Percentiles rank a stretch among this genome's conserved stretches.
These are phyloP conservation scores for Catharanthus roseus DNA, from an alignment of 257 asterid species.

Conservation along the genomic window DNA sequence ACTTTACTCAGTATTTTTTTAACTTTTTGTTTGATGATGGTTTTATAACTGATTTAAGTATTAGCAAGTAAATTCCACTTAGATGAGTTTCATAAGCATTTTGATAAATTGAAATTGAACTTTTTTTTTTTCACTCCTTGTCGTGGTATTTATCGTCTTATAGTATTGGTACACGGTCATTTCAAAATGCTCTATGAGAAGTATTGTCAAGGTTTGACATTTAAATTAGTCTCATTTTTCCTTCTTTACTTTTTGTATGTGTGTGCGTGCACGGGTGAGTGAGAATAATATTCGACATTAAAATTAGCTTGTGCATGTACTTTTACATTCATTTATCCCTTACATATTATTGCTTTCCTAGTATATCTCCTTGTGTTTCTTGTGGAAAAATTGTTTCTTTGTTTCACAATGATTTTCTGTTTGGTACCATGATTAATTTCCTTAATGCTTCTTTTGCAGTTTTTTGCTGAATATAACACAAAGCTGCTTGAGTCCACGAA, in stretches of 20 bases:
- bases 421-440: neutral
- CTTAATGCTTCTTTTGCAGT: slow-evolving; percentile 36
- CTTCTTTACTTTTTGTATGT: too few relatives aligned
- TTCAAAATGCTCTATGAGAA: neutral
- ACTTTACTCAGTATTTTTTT: neutral
- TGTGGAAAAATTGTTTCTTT: neutral
- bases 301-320: neutral
- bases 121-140: neutral
- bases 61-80: neutral
- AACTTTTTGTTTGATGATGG: neutral
- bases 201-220: neutral
- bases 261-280: too few relatives aligned
- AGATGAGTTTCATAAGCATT: neutral
- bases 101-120: neutral
- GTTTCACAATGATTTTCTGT: neutral
- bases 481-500: slow-evolving; percentile 76
- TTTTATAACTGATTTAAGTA: neutral
- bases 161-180: too few relatives aligned
- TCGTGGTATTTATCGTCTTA: neutral
- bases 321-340: neutral
- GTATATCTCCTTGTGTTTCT: neutral
- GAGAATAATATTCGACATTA: neutral
- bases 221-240: neutral
- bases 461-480: slow-evolving; percentile 79
- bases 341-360: neutral